Conservation (phyloP, 371 early-diverging fungal species). For the Apophysomyces ossiformis region DNA sequence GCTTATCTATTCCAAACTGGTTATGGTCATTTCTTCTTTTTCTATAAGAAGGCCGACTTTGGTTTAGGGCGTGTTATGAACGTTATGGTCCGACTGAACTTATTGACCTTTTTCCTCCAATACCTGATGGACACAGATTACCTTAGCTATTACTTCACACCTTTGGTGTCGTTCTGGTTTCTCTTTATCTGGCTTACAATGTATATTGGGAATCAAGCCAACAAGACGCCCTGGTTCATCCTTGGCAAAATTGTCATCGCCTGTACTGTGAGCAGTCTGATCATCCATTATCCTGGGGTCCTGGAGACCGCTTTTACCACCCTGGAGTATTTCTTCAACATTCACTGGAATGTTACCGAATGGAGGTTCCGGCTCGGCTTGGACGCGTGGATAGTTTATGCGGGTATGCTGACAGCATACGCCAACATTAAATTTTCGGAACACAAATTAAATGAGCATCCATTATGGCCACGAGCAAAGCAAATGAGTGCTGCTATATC, state of each 20-base stretch:
- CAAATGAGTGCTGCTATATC: conserved; percentile 32
- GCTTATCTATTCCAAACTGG: conserved; percentile 83
- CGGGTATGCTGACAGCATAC: conserved; percentile 61
- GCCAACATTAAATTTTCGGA: conserved; percentile 51
- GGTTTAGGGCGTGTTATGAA: conserved; percentile 61
- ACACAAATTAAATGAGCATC: conserved; percentile 38
- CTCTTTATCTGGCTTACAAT: conserved; percentile 69
- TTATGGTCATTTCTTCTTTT: conserved; percentile 76
- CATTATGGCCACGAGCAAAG: conserved; percentile 42
- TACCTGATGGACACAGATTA: conserved; percentile 73
- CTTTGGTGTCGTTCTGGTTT: conserved; percentile 76
- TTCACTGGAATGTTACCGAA: conserved; percentile 62
- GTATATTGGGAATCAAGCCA: conserved; percentile 51
- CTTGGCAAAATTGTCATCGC: conserved; percentile 55
- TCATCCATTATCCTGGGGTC: conserved; percentile 51
- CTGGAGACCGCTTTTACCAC: conserved; percentile 44
- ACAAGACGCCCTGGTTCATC: conserved; percentile 49
- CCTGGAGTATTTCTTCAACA: conserved; percentile 44
- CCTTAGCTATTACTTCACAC: conserved; percentile 78
- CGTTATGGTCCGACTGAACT: conserved; percentile 70
- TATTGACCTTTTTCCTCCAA: conserved; percentile 66
- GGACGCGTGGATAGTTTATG: conserved; percentile 66
- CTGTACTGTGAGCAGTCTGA: conserved; percentile 33
- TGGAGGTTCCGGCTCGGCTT: conserved; percentile 70
- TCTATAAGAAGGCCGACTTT: conserved; percentile 71